Evolutionary conservation across 2,329 filamentous ascomycete genomes (phyloP).

Genomic region (Arthrobotrys conoides): DNA sequence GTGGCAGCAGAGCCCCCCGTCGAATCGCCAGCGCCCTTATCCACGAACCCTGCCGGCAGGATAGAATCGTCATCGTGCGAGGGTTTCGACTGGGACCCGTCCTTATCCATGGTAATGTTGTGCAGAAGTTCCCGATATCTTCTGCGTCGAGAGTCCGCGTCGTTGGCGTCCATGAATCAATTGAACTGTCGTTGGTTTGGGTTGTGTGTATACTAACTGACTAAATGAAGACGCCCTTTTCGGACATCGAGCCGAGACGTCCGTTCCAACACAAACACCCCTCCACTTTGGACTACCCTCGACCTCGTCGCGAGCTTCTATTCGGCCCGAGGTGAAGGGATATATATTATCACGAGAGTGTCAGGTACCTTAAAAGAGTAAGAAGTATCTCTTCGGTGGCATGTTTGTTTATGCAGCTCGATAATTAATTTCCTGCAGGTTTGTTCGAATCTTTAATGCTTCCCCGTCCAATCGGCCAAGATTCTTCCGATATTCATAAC

Average conservation of each 20-base stretch:
- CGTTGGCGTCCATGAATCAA: conserved; percentile 6
- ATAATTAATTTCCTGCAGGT: conserved; percentile 19
- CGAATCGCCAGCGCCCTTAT: conserved; percentile 19
- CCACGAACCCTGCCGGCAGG: conserved; percentile 48
- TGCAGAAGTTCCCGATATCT: conserved; percentile 41
- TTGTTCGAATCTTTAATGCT: not conserved
- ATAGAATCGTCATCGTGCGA: not conserved
- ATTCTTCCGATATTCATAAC: conserved; percentile 49
- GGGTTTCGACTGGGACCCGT: not conserved
- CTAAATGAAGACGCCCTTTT: conserved; percentile 20
- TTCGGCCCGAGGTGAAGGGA: conserved; percentile 28
- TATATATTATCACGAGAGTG: conserved; percentile 14
- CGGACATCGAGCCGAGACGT: conserved; percentile 53
- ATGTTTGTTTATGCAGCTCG: conserved; percentile 17
- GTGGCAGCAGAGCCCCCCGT: conserved; percentile 20
- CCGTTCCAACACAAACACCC: conserved; percentile 40
- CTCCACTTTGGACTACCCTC: not conserved
- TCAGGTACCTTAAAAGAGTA: not conserved
- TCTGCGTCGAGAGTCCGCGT: conserved; percentile 31
- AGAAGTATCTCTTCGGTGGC: not conserved
- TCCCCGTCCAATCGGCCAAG: conserved; percentile 47
- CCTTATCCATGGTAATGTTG: conserved; percentile 50
- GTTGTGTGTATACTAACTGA: not conserved
- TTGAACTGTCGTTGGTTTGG: not conserved
- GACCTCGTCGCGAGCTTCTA: conserved; percentile 7